Evolutionary conservation across 2,329 filamentous ascomycete species (phyloP).

Genomic region (Dryadomyces quercivorus): DNA sequence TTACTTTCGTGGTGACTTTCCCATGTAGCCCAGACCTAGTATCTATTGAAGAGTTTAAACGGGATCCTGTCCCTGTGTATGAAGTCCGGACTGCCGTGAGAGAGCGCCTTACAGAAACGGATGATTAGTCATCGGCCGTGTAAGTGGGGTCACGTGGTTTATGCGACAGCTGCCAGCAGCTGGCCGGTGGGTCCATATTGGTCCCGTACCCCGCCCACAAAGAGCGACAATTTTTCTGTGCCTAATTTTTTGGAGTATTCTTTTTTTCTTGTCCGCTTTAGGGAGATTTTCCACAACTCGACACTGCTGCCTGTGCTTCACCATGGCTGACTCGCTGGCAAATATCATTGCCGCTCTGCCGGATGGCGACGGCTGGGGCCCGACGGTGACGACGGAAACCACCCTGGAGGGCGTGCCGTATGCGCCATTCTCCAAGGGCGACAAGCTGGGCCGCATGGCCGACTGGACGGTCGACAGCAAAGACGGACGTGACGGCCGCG

Average conservation of each 20-base stretch:
- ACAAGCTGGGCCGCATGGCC: conserved; percentile 97
- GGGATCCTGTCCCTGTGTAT: no score
- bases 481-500: conserved; percentile 57
- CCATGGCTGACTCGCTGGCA: conserved; percentile 24
- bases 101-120: no score
- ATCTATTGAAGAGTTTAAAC: no score
- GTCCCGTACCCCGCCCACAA: conserved; percentile 6
- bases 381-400: conserved; percentile 67
- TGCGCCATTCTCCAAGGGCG: conserved; percentile 95
- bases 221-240: neutral
- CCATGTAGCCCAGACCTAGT: no score
- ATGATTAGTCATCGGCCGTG: no score
- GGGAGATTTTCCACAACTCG: no score
- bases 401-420: conserved; percentile 92
- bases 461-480: conserved; percentile 94
- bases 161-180: conserved; percentile 3
- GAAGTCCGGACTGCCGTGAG: no score
- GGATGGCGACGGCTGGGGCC: conserved; percentile 76
- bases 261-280: neutral
- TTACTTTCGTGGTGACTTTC: neutral
- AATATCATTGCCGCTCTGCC: conserved; percentile 61
- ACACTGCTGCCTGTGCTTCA: neutral
- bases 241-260: neutral
- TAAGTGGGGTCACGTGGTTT: neutral
- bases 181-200: neutral